A percentile compares a stretch with the other conserved stretches of the same genome.
These are phyloP conservation scores for Alnus glutinosa DNA, from an alignment of 306 rosid genomes.

Conservation along the genomic window DNA sequence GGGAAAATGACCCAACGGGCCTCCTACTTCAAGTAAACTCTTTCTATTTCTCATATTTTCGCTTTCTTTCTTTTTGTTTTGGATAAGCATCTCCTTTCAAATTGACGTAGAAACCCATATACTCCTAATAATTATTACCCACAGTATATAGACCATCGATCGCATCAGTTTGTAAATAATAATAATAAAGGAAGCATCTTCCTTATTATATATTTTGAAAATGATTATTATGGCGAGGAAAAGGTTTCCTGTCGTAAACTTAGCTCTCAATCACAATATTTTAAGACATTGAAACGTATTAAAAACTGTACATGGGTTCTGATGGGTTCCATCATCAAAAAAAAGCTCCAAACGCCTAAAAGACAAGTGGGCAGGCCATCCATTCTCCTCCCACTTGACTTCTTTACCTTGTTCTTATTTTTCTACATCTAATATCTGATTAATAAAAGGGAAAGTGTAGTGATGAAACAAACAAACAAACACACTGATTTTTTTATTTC, in stretches of 20 bases:
- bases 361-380: constrained; percentile 7
- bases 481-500: background rate
- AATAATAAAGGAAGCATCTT: too few species aligned
- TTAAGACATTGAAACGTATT: background rate
- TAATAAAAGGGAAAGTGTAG: background rate
- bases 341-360: constrained; percentile 15
- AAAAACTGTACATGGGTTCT: constrained; percentile 4
- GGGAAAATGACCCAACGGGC: background rate
- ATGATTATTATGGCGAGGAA: background rate
- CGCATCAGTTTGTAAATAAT: too few species aligned
- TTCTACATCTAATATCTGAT: background rate
- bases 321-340: background rate
- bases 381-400: constrained; percentile 6
- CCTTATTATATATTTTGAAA: background rate
- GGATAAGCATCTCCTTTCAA: background rate
- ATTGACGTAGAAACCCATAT: too few species aligned
- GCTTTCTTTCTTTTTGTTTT: too few species aligned
- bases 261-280: background rate
- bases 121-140: too few species aligned
- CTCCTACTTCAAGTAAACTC: background rate
- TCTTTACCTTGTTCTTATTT: background rate
- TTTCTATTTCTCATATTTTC: background rate
- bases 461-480: background rate
- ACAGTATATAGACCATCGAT: too few species aligned
- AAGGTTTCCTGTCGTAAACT: background rate